phyloP scores from a whole-genome alignment of 2,329 filamentous ascomycete species.

The Diaporthe sp. region DNA sequence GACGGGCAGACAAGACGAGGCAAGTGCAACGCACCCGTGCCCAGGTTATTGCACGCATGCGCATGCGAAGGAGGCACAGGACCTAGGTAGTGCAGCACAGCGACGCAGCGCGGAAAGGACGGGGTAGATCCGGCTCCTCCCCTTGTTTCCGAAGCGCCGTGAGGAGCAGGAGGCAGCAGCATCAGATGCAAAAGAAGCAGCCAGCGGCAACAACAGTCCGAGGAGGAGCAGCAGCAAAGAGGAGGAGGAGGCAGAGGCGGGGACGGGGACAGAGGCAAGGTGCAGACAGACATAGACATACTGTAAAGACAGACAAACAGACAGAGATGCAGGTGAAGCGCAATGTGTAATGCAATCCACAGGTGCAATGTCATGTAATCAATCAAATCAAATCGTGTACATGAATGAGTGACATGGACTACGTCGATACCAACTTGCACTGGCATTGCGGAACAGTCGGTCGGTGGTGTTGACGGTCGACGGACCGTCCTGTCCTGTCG shows the following conservation, averaged over 20 bases:
- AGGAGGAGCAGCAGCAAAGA: not conserved
- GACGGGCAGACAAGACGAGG: not conserved
- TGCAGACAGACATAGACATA: not conserved
- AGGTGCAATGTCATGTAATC: not conserved
- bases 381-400: not conserved
- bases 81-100: not conserved
- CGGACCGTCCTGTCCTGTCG: slow-evolving; percentile 15
- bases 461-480: slow-evolving; percentile 11
- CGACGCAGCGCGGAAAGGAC: not conserved
- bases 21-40: not conserved
- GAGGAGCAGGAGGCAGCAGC: slow-evolving; percentile 3
- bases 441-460: slow-evolving; percentile 8
- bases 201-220: not conserved
- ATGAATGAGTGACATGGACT: not conserved
- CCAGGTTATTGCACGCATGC: not conserved
- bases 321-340: not conserved
- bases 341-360: not conserved
- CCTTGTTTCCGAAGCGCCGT: slow-evolving; percentile 11
- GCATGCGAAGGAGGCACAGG: not conserved
- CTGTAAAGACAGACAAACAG: not conserved
- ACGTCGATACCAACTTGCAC: not conserved
- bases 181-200: not conserved
- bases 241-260: not conserved
- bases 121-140: slow-evolving; percentile 16
- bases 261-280: not conserved